phyloP scores from a whole-genome alignment of 345 rosid genomes.

The Salix suchowensis region DNA sequence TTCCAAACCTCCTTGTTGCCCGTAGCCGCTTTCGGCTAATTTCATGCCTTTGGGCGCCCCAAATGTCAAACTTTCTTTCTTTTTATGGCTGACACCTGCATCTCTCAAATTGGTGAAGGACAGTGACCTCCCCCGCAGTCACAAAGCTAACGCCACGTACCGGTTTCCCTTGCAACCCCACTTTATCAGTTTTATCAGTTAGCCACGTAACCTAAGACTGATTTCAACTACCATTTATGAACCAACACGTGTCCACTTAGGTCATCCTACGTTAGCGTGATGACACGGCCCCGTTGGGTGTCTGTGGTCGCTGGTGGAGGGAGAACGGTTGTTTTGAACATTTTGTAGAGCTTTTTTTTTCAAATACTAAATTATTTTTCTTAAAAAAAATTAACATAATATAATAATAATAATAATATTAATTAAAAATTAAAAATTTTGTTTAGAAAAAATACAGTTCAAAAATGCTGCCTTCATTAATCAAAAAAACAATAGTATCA shows the following conservation, averaged over 20 bases:
- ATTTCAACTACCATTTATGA: background rate
- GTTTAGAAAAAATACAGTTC: too few species aligned
- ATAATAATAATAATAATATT: too few species aligned
- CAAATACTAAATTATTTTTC: too few species aligned
- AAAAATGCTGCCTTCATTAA: too few species aligned
- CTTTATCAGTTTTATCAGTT: background rate
- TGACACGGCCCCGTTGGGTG: background rate
- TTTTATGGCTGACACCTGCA: constrained; percentile 6
- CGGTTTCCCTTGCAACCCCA: too few species aligned
- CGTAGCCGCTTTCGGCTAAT: background rate
- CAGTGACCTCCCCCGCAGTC: background rate
- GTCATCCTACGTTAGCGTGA: constrained; percentile 4
- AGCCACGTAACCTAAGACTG: background rate
- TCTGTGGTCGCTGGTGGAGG: background rate
- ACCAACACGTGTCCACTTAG: background rate
- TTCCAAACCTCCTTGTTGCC: background rate
- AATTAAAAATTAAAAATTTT: too few species aligned
- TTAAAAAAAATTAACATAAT: too few species aligned
- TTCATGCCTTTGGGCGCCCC: too few species aligned
- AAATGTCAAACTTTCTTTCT: constrained; percentile 9
- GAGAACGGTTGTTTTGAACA: too few species aligned
- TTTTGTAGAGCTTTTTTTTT: too few species aligned
- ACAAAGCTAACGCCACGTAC: too few species aligned
- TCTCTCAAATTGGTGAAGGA: background rate
- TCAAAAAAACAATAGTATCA: background rate